Evolutionary conservation across 495 filamentous ascomycete genomes (phyloP), one percentile per base, ranked within the genome.

Genomic region (Penicillium paxilli): DNA sequence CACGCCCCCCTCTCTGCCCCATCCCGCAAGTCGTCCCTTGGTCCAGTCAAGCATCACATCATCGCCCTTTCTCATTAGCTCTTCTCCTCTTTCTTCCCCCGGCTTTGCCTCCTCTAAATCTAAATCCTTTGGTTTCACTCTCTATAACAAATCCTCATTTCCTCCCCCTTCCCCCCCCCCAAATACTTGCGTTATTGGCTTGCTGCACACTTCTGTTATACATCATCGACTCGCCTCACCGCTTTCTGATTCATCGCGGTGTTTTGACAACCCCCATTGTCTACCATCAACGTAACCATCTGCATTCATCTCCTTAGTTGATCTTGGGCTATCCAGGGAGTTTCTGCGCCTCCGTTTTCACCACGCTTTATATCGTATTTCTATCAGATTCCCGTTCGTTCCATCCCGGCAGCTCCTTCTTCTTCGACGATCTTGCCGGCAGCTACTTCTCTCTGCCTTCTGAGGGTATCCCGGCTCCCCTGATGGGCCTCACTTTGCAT

Each of bases 41-140:
- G 56, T 69, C 64, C 57, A 57, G 46, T 47, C 57, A 47, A 54
- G 32, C 63, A 73, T 70, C 68, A 71, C 70, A 67, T 73, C 68
- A 73, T 71, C 64, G 47, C 51, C 42, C 52, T 45, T 44, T 40
- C 49, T 41, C 56, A 61, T 64, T 64, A 62, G 57, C 7, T 24
- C 52, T 56, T 37, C 26, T 46, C 55, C 41, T 30, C 57, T 60
- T 52, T 32, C 54, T 54, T 42, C 58, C 46, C 35, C 52, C 33
- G 47, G 35, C 49, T 54, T 54, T 56, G 52, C 47, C 35, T 58
- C 45, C 32, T 28, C 17, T 12, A 40, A 41, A 20, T 30, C 44
- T 8, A 22, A 19, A 46, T n/a, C n/a, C 33, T 45, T 28, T 28
- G 25, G 19, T 14, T 10, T 40, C 16, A n/a, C 5, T 42, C 4